Percentiles rank a stretch among this genome's conserved stretches.
phyloP scores from a whole-genome alignment of 2,329 filamentous ascomycete genomes.

The Colletotrichum abscissum region DNA sequence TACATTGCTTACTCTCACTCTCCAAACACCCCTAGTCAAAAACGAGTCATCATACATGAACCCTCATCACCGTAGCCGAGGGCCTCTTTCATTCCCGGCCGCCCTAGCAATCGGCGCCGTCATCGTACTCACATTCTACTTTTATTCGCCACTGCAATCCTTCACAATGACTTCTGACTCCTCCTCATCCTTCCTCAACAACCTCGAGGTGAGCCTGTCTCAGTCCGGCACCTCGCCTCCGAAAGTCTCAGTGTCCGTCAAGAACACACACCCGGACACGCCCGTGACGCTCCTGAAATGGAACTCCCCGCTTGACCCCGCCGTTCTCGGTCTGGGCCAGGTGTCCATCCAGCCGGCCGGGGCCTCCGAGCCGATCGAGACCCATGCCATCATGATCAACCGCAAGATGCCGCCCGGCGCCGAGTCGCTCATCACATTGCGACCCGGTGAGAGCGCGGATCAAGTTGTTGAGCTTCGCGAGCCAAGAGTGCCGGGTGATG shows the following conservation, averaged over 20 bases:
- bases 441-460: not conserved
- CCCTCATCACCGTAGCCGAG: slow-evolving; percentile 2
- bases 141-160: not conserved
- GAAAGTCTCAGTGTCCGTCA: slow-evolving; percentile 48
- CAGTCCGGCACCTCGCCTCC: not conserved
- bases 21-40: not conserved
- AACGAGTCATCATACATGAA: slow-evolving; percentile 8
- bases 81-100: slow-evolving; percentile 4
- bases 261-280: slow-evolving; percentile 48
- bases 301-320: slow-evolving; percentile 55
- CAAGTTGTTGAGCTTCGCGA: not conserved
- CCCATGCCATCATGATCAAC: slow-evolving; percentile 51
- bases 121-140: slow-evolving; percentile 3
- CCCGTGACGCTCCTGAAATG: slow-evolving; percentile 55
- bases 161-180: not conserved
- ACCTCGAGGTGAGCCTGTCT: not conserved
- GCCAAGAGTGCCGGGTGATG: not conserved
- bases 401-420: slow-evolving; percentile 53
- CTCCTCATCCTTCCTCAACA: not conserved
- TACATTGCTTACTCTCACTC: not conserved
- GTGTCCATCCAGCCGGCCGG: slow-evolving; percentile 50
- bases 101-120: slow-evolving; percentile 8
- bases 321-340: slow-evolving; percentile 53
- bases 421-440: slow-evolving; percentile 48
- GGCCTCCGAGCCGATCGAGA: slow-evolving; percentile 46